A percentile compares a stretch with the other conserved stretches of the same genome.
These are phyloP conservation scores for Paraurostyla sp. DNA, from an alignment of 73 alveolate species.

Conservation along the genomic window DNA sequence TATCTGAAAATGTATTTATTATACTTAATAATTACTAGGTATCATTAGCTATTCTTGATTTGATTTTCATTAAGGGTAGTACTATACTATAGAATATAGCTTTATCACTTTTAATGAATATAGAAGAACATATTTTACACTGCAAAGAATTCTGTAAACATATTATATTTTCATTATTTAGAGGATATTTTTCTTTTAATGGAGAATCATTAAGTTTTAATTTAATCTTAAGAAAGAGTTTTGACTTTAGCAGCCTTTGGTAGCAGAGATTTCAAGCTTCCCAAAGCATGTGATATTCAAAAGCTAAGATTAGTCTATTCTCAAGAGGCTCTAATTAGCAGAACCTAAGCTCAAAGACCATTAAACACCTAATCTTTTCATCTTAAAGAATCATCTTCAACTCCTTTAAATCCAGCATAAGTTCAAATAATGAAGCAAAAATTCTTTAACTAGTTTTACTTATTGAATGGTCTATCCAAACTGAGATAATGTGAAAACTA, in stretches of 20 bases:
- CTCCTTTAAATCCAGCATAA: too few relatives aligned
- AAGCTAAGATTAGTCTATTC: neutral
- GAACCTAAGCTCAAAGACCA: neutral
- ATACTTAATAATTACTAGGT: neutral
- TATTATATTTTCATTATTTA: neutral
- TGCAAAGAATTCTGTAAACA: constrained; percentile 63
- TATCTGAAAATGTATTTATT: constrained; percentile 65
- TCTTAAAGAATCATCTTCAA: too few relatives aligned
- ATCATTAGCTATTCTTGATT: constrained; percentile 76
- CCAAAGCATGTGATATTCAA: neutral
- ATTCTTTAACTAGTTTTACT: constrained; percentile 50
- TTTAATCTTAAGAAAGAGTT: neutral
- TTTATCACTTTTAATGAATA: constrained; percentile 66
- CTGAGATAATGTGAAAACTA: neutral
- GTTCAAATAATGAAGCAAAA: neutral
- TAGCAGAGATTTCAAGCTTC: constrained; percentile 21
- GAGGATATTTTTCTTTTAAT: constrained; percentile 19
- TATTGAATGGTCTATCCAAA: constrained; percentile 41
- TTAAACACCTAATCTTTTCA: too few relatives aligned
- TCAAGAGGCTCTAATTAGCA: neutral
- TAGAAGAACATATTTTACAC: constrained; percentile 65
- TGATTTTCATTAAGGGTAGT: constrained; percentile 83
- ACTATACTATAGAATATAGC: constrained; percentile 67
- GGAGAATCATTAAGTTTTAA: constrained; percentile 3
- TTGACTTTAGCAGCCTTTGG: neutral